These are phyloP conservation scores for Chrysopogon serrulatus DNA, from an alignment of 176 grass and related monocot species.

Conservation along the genomic window DNA sequence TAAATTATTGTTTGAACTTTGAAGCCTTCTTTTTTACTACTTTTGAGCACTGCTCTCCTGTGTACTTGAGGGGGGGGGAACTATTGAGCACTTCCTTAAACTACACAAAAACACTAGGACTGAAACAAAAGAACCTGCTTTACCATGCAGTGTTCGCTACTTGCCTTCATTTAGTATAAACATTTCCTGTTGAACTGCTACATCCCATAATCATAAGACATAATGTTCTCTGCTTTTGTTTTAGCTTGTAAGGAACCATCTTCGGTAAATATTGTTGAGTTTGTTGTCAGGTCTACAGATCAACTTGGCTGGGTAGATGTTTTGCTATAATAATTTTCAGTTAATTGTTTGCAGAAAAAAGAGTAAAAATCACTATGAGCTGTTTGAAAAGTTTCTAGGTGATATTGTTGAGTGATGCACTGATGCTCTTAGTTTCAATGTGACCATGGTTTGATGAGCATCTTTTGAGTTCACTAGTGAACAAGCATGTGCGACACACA, in stretches of 20 bases:
- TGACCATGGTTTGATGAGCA: not conserved
- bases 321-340: not conserved
- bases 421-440: not conserved
- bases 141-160: not conserved
- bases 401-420: not conserved
- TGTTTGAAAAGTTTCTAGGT: not conserved
- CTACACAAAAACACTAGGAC: not conserved
- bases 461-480: not conserved
- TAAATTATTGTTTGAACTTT: slow-evolving; percentile 12
- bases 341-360: not conserved
- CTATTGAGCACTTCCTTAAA: not conserved
- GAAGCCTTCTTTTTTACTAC: not conserved
- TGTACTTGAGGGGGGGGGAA: not conserved
- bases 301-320: not conserved
- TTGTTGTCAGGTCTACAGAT: not conserved
- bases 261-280: not conserved
- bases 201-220: not conserved
- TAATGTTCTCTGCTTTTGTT: not conserved
- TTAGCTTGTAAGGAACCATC: not conserved
- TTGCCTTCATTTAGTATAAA: slow-evolving; percentile 2
- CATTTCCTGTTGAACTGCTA: not conserved
- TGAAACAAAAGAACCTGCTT: not conserved
- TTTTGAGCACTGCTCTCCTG: not conserved
- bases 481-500: no score
- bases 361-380: not conserved